Conservation (phyloP, 768 basidiomycete genomes). For the Suillus variegatus region DNA sequence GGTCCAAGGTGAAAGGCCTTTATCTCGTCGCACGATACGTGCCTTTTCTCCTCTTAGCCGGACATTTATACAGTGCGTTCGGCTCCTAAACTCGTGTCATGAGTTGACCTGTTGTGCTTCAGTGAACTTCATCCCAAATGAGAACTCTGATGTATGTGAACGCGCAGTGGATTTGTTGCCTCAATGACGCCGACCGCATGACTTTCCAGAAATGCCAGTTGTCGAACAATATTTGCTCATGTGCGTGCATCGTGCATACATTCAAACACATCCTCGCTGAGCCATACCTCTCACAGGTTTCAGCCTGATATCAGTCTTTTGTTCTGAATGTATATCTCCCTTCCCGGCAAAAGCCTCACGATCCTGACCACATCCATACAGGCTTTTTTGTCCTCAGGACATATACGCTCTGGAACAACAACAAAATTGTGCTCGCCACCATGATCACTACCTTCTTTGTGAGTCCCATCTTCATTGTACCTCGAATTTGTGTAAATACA, state of each 20-base stretch:
- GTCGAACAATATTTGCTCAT: neutral
- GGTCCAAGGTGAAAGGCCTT: conserved; percentile 3
- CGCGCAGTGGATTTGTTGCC: neutral
- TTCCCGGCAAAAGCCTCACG: neutral
- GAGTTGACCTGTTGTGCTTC: neutral
- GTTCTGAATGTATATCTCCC: neutral
- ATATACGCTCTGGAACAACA: conserved; percentile 3
- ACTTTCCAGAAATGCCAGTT: neutral
- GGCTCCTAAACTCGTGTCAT: neutral
- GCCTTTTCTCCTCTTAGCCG: neutral
- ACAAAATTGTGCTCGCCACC: neutral
- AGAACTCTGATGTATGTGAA: conserved; percentile 1
- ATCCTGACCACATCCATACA: neutral
- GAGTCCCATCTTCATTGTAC: neutral
- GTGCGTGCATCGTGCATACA: neutral
- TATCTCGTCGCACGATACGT: conserved; percentile 1
- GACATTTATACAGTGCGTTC: conserved; percentile 1
- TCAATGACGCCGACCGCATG: neutral
- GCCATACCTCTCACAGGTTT: neutral
- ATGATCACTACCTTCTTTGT: neutral
- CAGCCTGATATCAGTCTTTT: conserved; percentile 1
- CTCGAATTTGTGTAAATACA: neutral
- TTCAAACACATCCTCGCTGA: neutral
- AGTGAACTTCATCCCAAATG: neutral
- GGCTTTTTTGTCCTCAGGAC: conserved; percentile 4